phyloP scores from a whole-genome alignment of 2,329 filamentous ascomycete species.

The Colletotrichum sp. region DNA sequence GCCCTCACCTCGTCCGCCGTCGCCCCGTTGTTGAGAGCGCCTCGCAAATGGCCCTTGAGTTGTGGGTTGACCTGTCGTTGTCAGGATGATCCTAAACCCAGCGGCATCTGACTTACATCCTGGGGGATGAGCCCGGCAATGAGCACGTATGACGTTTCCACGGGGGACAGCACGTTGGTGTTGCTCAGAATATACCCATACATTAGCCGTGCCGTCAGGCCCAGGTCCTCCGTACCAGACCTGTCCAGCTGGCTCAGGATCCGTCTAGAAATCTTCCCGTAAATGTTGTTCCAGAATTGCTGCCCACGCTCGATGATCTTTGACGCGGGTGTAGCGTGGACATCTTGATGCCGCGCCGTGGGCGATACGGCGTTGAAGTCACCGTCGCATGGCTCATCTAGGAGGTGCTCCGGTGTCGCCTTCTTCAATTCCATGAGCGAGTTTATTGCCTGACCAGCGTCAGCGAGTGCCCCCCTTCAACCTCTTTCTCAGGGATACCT shows the following conservation, averaged over 20 bases:
- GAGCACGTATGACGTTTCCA: conserved; percentile 56
- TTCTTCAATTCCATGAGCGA: conserved; percentile 48
- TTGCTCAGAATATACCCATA: conserved; percentile 57
- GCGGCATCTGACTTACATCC: conserved; percentile 41
- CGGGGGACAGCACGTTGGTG: conserved; percentile 44
- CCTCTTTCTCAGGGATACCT: conserved; percentile 36
- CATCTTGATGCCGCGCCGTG: conserved; percentile 40
- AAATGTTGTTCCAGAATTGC: conserved; percentile 51
- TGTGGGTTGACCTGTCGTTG: conserved; percentile 51
- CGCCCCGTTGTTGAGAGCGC: conserved; percentile 54
- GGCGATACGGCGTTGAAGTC: conserved; percentile 38
- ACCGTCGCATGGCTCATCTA: conserved; percentile 31
- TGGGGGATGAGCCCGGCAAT: conserved; percentile 56
- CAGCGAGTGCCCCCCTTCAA: not conserved
- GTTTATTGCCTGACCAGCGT: conserved; percentile 46
- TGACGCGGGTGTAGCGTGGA: conserved; percentile 37
- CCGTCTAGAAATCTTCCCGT: conserved; percentile 52
- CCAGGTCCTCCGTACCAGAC: conserved; percentile 55
- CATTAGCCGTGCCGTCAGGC: conserved; percentile 49
- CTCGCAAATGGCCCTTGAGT: conserved; percentile 56
- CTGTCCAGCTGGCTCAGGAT: conserved; percentile 53
- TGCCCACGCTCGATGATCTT: conserved; percentile 47
- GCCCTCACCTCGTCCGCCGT: conserved; percentile 52
- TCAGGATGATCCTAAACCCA: not conserved
- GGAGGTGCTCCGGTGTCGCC: conserved; percentile 43